Conservation (phyloP, 768 basidiomycete species). For the Kwoniella sp. region DNA sequence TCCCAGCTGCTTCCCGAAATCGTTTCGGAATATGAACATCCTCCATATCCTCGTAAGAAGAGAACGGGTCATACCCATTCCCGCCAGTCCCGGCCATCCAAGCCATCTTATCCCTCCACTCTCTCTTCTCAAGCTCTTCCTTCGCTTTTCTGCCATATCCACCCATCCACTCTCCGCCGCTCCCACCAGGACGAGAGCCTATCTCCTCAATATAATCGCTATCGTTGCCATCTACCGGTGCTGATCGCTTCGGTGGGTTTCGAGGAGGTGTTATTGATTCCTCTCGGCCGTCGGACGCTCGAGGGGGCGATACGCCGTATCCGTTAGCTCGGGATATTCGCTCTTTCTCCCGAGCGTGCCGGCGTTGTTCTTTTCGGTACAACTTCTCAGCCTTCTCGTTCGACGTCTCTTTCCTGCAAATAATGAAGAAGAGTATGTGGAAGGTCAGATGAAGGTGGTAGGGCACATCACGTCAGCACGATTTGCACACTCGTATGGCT, state of each 20-base stretch:
- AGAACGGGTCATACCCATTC: background rate
- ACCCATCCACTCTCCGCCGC: slow-evolving; percentile 58
- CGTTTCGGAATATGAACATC: slow-evolving; percentile 71
- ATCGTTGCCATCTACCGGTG: slow-evolving; percentile 6
- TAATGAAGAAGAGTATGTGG: background rate
- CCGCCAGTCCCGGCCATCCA: slow-evolving; percentile 23
- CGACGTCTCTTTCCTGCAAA: slow-evolving; percentile 46
- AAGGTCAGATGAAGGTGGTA: too few relatives aligned
- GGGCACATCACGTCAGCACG: too few relatives aligned
- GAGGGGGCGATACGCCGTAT: slow-evolving; percentile 45
- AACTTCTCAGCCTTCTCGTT: slow-evolving; percentile 36
- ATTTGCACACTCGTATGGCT: too few relatives aligned
- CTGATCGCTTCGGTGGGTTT: slow-evolving; percentile 12
- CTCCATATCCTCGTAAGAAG: background rate
- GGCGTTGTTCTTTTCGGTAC: slow-evolving; percentile 42
- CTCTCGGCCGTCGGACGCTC: slow-evolving; percentile 19
- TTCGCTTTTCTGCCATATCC: slow-evolving; percentile 11
- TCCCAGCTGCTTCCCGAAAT: slow-evolving; percentile 60
- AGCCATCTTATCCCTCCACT: slow-evolving; percentile 28
- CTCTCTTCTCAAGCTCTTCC: slow-evolving; percentile 21
- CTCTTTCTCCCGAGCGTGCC: slow-evolving; percentile 25
- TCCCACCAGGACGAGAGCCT: slow-evolving; percentile 29
- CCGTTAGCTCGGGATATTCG: slow-evolving; percentile 51
- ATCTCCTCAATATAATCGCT: background rate
- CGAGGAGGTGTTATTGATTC: slow-evolving; percentile 49